These are phyloP conservation scores for Bruguiera sexangula DNA, from an alignment of 345 rosid species.

Conservation along the genomic window DNA sequence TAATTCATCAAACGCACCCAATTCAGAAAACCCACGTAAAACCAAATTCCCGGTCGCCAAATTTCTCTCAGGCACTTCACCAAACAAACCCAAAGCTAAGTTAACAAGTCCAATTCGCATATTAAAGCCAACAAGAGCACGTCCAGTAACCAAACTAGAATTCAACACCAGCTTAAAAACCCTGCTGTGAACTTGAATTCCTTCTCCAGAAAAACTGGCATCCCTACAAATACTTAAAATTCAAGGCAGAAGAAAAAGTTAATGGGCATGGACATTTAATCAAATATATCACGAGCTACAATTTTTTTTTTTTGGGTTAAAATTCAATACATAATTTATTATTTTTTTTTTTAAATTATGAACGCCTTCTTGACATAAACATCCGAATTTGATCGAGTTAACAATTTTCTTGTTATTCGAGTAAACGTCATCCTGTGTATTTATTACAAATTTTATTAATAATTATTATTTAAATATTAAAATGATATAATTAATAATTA, in stretches of 20 bases:
- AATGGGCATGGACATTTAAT: constrained; percentile 47
- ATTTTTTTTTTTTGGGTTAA: constrained; percentile 29
- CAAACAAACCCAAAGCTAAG: constrained; percentile 49
- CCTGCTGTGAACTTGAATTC: constrained; percentile 68
- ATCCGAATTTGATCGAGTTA: constrained; percentile 36
- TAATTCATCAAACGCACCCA: constrained; percentile 33
- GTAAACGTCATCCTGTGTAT: constrained; percentile 26
- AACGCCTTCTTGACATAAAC: too few species aligned
- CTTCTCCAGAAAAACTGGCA: constrained; percentile 43
- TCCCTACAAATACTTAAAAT: constrained; percentile 51
- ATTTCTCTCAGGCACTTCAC: constrained; percentile 59
- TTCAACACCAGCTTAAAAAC: constrained; percentile 51
- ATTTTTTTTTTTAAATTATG: too few species aligned
- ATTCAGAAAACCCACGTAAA: constrained; percentile 46
- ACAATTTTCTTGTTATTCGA: constrained; percentile 38
- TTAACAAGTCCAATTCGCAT: constrained; percentile 39
- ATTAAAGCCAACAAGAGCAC: constrained; percentile 56
- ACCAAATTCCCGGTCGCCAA: constrained; percentile 54
- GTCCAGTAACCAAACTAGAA: constrained; percentile 47
- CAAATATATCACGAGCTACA: constrained; percentile 36
- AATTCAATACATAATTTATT: background rate
- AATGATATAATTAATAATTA: background rate
- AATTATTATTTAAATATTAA: background rate
- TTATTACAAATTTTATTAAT: constrained; percentile 4
- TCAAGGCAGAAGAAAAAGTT: constrained; percentile 50